Evolutionary conservation across 2,329 filamentous ascomycete genomes (phyloP).

Genomic region (Penicillium olsonii): DNA sequence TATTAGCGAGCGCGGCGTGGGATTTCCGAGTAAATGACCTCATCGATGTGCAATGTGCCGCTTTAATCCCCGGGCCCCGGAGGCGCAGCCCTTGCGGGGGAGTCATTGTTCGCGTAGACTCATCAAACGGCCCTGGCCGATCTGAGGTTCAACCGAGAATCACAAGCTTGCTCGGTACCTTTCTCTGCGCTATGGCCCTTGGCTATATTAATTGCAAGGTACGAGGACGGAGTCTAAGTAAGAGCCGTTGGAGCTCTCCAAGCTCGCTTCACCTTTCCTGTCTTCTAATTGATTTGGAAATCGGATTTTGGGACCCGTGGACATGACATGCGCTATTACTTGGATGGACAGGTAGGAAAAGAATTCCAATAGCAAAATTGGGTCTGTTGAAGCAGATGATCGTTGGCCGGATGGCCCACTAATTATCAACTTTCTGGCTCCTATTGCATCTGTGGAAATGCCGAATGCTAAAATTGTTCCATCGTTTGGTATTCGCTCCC

Average conservation of each 20-base stretch:
- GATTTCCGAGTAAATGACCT: constrained; percentile 9
- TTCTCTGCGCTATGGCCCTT: neutral
- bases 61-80: neutral
- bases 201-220: neutral
- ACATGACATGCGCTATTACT: too few species aligned
- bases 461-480: too few species aligned
- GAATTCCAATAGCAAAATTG: neutral
- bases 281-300: too few species aligned
- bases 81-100: neutral
- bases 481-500: too few species aligned
- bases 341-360: too few species aligned
- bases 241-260: neutral
- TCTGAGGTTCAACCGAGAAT: constrained; percentile 1
- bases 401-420: too few species aligned
- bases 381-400: neutral
- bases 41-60: neutral
- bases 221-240: neutral
- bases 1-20: constrained; percentile 2
- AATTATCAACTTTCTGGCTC: too few species aligned
- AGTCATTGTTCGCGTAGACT: neutral
- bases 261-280: neutral
- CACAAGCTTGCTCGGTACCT: constrained; percentile 7
- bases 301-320: neutral
- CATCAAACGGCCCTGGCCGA: neutral
- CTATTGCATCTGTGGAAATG: too few species aligned